Evolutionary conservation across 805 yeast species (phyloP).

Genomic region (Lipomyces japonicus): DNA sequence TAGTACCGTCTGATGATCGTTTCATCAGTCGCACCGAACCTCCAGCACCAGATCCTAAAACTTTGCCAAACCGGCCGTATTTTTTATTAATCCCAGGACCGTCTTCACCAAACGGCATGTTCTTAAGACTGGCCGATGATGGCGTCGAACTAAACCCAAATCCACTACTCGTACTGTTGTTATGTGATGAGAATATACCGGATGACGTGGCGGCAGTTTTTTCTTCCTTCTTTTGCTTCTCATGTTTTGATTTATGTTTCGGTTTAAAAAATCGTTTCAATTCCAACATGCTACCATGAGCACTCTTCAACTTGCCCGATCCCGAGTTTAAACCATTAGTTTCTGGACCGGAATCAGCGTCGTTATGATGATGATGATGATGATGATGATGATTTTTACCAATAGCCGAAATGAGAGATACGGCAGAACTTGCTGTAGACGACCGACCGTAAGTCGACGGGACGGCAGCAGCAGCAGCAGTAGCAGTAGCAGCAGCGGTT

Average conservation of each 20-base stretch:
- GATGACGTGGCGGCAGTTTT: conserved; percentile 14
- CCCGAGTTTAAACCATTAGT: conserved; percentile 7
- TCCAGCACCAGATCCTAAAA: conserved; percentile 90
- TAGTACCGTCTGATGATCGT: conserved; percentile 53
- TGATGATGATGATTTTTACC: conserved; percentile 28
- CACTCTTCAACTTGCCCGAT: conserved; percentile 15
- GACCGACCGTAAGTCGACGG: conserved; percentile 2
- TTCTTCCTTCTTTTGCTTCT: conserved; percentile 29
- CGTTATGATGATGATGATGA: too few species aligned
- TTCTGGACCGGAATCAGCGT: conserved; percentile 16
- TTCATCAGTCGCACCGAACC: conserved; percentile 84
- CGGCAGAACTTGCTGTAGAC: conserved; percentile 28
- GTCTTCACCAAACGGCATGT: conserved; percentile 41
- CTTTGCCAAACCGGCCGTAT: conserved; percentile 70
- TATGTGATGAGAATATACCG: conserved; percentile 10
- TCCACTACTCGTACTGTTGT: conserved; percentile 1
- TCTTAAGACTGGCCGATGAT: conserved; percentile 26
- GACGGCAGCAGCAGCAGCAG: not conserved
- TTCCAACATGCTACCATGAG: conserved; percentile 37
- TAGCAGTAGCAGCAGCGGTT: conserved; percentile 8
- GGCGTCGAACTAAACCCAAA: conserved; percentile 11
- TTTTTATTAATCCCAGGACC: conserved; percentile 49
- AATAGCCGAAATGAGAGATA: conserved; percentile 22
- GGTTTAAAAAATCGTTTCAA: conserved; percentile 48
- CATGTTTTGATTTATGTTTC: conserved; percentile 28